phyloP scores from a whole-genome alignment of 257 asterid genomes.

The Parsonsia alboflavescens region DNA sequence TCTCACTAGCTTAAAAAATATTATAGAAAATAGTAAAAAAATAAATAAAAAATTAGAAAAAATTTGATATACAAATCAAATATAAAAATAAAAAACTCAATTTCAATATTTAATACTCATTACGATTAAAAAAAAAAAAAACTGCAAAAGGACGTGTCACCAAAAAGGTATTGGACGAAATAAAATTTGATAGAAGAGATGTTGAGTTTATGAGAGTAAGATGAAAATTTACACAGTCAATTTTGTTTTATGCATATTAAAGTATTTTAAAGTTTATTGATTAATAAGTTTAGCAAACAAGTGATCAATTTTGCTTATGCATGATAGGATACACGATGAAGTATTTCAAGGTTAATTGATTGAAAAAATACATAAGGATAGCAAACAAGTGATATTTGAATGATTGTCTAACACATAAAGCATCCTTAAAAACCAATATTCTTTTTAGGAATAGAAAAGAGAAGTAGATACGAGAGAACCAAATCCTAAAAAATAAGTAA shows the following conservation, averaged over 20 bases:
- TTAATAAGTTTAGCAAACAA: neutral
- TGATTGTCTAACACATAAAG: neutral
- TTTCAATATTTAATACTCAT: no score
- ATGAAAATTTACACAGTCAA: neutral
- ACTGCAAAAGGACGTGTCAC: neutral
- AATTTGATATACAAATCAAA: no score
- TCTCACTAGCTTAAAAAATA: no score
- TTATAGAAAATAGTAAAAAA: no score
- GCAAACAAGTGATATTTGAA: neutral
- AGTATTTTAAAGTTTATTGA: neutral
- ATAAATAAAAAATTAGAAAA: no score
- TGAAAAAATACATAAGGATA: neutral
- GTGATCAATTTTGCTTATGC: neutral
- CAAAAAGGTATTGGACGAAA: neutral
- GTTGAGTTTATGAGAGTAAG: neutral
- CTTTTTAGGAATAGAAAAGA: no score
- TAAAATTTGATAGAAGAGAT: neutral
- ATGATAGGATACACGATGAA: neutral
- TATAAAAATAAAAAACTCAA: no score
- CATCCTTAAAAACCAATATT: no score
- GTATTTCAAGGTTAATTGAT: neutral
- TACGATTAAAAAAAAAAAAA: no score
- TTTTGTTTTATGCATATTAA: neutral
- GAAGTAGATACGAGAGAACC: no score
- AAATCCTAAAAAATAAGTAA: no score